Base-by-base conservation (phyloP, 257 asterid species). In the Fraxinus cuspidata region DNA sequence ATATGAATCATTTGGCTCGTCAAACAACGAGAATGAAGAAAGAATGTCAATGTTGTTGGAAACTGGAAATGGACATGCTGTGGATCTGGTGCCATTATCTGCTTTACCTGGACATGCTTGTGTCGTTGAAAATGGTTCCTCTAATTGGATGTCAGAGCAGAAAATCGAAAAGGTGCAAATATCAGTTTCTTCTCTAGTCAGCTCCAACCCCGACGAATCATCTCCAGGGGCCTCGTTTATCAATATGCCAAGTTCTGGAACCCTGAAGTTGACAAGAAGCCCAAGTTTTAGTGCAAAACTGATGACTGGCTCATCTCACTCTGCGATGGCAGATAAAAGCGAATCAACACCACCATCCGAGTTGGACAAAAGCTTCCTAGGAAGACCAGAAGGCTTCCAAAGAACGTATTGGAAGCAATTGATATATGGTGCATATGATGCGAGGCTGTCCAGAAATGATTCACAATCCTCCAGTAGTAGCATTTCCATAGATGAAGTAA, bases 381-480 rank as follows among this genome's bases (percentile, higher is more conserved):
- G 96, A 81, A 85, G 94, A 85, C 93, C 94, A 7, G 92, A 86
- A 74, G 85, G 86, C 23, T 82, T 85, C 58, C 81, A 75, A 74
- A 90, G 97, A 80, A 93, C 90, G 84, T 94, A 92, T 66, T 96
- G 97, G 99, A 90, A 88, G 73, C 84, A 89, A 82, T 95, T 94
- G 75, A 92, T 82, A n/a, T 88, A 89, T 74, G 99, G 95, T 42
- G 86, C 87, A 72, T 69, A 81, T 64, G 71, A 70, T 67, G 72
- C 77, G 67, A 82, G 78, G 64, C 72, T 93, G 66, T 83, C 94
- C 34, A 84, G 89, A 85, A 85, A 87, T 64, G 83, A 87, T 81
- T 90, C 97, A 70, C 86, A 72, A 75, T 90, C 94, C 76, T 93
- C 98, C 7, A 86, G 81, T 23, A 89, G 86, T 35, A 89, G 92